These are phyloP conservation scores for Suillus americanus DNA, from an alignment of 768 basidiomycete genomes.

Conservation along the genomic window DNA sequence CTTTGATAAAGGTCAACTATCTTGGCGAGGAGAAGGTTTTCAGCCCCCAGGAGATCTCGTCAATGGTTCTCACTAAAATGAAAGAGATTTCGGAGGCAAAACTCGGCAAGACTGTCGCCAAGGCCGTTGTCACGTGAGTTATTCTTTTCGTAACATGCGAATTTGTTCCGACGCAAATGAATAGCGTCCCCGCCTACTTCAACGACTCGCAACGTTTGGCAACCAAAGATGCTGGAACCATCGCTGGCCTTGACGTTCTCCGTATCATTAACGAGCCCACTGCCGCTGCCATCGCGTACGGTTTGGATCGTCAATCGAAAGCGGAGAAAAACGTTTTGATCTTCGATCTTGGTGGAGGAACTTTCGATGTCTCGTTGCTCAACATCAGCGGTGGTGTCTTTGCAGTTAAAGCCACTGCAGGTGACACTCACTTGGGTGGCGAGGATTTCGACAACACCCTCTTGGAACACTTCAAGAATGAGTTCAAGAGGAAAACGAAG, in stretches of 20 bases:
- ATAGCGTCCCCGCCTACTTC: conserved; percentile 96
- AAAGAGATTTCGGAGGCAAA: conserved; percentile 99
- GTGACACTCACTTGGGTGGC: conserved; percentile 99
- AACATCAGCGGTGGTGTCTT: conserved; percentile 99
- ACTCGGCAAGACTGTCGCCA: conserved; percentile 97
- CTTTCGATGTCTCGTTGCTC: conserved; percentile 98
- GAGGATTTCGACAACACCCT: conserved; percentile 99
- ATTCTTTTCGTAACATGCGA: conserved; percentile 7
- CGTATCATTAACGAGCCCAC: conserved; percentile 99
- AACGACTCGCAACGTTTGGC: conserved; percentile 99
- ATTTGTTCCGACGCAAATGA: conserved; percentile 7
- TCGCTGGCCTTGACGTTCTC: conserved; percentile 97
- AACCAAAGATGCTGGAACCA: conserved; percentile 98
- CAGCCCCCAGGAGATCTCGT: conserved; percentile 98
- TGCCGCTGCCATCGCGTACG: conserved; percentile 98
- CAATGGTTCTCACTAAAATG: conserved; percentile 99
- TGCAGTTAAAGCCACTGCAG: conserved; percentile 98
- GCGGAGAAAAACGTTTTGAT: conserved; percentile 98
- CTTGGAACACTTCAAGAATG: conserved; percentile 98
- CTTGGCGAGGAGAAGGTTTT: conserved; percentile 94
- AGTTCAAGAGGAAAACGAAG: conserved; percentile 98
- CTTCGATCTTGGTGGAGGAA: conserved; percentile 99
- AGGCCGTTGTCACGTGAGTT: conserved; percentile 95
- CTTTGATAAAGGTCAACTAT: conserved; percentile 95
- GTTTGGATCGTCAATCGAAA: conserved; percentile 93